Percentiles rank a stretch among this genome's conserved stretches.
Evolutionary conservation across 352 stramenopile species (phyloP).

Genomic region (Pythium coloratum): DNA sequence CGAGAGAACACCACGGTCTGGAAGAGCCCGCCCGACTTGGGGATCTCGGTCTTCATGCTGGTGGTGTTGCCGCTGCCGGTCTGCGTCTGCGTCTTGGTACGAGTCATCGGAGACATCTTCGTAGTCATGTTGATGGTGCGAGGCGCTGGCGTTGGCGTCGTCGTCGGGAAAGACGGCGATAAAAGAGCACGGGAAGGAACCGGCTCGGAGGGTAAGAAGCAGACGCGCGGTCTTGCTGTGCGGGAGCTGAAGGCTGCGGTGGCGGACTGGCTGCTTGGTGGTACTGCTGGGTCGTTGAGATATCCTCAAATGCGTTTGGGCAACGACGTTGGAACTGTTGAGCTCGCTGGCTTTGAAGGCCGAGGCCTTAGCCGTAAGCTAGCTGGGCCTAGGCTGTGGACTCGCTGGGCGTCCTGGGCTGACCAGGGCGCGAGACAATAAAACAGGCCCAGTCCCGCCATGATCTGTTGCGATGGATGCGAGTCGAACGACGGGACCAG

Average conservation of each 20-base stretch:
- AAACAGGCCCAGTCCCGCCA: neutral
- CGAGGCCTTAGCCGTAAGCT: neutral
- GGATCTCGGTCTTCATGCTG: slow-evolving; percentile 27
- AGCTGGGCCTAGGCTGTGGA: neutral
- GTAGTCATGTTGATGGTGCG: slow-evolving; percentile 13
- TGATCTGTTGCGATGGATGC: slow-evolving; percentile 5
- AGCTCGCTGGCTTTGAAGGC: neutral
- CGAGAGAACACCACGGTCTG: slow-evolving; percentile 69
- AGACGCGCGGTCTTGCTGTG: neutral
- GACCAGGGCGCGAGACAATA: slow-evolving; percentile 23
- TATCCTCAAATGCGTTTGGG: slow-evolving; percentile 22
- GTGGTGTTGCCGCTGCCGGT: slow-evolving; percentile 5
- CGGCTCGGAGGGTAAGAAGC: slow-evolving; percentile 10
- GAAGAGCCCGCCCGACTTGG: slow-evolving; percentile 43
- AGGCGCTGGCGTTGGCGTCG: slow-evolving; percentile 20
- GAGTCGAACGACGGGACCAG: neutral
- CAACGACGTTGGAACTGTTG: slow-evolving; percentile 1
- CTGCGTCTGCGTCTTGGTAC: slow-evolving; percentile 37
- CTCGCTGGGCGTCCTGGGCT: slow-evolving; percentile 9
- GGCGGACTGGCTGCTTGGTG: slow-evolving; percentile 1
- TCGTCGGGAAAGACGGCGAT: slow-evolving; percentile 11
- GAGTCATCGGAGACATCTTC: slow-evolving; percentile 27
- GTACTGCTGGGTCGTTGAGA: slow-evolving; percentile 13
- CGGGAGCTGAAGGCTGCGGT: neutral
- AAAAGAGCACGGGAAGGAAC: slow-evolving; percentile 16